Conservation (phyloP, 192 early-diverging fungal genomes). For the Backusella circina region DNA sequence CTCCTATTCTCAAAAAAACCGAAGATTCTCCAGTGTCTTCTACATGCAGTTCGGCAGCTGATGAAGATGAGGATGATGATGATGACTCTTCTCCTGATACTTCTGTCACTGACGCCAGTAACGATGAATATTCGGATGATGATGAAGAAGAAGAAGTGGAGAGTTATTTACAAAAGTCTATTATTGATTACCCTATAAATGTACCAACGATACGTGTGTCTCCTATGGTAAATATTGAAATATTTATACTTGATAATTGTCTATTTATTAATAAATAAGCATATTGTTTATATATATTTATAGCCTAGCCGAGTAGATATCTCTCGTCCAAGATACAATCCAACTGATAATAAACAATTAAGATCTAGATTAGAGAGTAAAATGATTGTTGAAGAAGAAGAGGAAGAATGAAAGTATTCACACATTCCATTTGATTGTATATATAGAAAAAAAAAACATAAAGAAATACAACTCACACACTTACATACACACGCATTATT, state of each 20-base stretch:
- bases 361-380: slow-evolving; percentile 15
- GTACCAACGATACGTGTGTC: not conserved
- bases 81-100: slow-evolving; percentile 7
- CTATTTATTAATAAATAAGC: not conserved
- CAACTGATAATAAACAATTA: not conserved
- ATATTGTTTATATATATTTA: not conserved
- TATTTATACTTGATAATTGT: not conserved
- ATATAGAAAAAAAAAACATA: not conserved
- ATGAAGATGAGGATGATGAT: not conserved
- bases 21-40: not conserved
- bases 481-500: not conserved
- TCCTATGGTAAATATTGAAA: not conserved
- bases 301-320: slow-evolving; percentile 3
- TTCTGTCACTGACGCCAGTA: not conserved
- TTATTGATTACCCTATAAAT: not conserved
- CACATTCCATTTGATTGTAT: not conserved
- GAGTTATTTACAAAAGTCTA: not conserved
- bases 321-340: not conserved
- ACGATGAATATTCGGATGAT: too few relatives aligned
- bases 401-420: slow-evolving; percentile 18
- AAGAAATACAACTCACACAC: not conserved
- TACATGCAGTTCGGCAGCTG: not conserved
- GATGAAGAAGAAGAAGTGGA: not conserved
- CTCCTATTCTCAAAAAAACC: not conserved
- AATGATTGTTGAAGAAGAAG: slow-evolving; percentile 36